Base-by-base conservation (phyloP, 192 early-diverging fungal species). In the Coemansia sp. region DNA sequence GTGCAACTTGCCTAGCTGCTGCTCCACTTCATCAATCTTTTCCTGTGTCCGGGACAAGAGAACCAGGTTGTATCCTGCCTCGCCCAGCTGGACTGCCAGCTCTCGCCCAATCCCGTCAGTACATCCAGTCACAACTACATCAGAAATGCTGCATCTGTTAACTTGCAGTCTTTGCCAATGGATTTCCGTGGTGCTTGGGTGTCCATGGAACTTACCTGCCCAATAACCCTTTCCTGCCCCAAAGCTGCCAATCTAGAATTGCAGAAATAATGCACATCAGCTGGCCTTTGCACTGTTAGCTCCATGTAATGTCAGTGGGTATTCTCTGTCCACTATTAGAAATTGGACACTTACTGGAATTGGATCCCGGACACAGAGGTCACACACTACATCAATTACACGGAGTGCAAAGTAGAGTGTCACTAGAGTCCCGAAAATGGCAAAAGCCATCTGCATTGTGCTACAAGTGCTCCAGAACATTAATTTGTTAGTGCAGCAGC, bases 31-130 rank as follows among this genome's bases (percentile, higher is more conserved):
- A 33, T 87, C 79, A 47, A 98, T 68, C 62, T 96, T 98, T 30
- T 71, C 68, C 49, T 77, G 67, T 28, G 85, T 92, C 35, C 95
- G 85, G 8, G 89, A 85, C 17, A 94, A 64, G 11, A 98, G 59
- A 18, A 92, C 60, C 14, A 96, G 35, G 48, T 96, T 94, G 65
- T 91, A 82, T 31, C 83, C 85, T n/a, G 77, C 71, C 33, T 83
- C 65, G 4, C 89, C 90, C 19, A 98, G 72, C 66, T 98, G 91
- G 16, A 81, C 62, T 5, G 92, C 92, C 44, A 95, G 89, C 63
- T 94, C 89, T 50, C 83, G 88, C 27, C 95, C 95, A 67, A 98
- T 95, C 21, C 93, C 95, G 59, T 95, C 95, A 10, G 92, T 91
- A 17, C 91, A 92, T 45, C 95, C 95, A 22, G 95, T 98, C 10